Base-by-base conservation (phyloP, 1,284 basidiomycete genomes). In the Cerioporus squamosus region DNA sequence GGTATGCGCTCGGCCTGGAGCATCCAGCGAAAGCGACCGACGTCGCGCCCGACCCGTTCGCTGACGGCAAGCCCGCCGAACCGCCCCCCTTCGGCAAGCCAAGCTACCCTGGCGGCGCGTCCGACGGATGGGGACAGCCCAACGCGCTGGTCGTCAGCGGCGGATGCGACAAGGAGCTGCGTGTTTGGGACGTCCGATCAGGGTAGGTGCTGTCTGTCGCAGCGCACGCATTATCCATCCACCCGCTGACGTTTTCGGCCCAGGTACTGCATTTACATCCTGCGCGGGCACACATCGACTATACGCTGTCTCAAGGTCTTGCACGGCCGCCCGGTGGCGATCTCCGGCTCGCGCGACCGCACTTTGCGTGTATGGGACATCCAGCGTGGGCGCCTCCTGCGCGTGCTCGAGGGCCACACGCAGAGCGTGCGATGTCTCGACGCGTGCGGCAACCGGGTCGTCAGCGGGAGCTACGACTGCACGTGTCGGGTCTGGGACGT, bases 321-420 rank as follows among this genome's bases (percentile, higher is more conserved):
- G 42, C 90, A 96, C 68, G 88, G 90, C 43, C 83, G 93, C 5
- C 95, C 97, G 0, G 83, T 97, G 48, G 94, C 94, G 2, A 86
- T 98, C 22, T 92, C 94, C 0, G 97, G 95, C 50, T 94, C 94
- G 40, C 83, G 97, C 17, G 95, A 98, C 68, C 80, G 83, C 22
- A 95, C 93, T 1, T 71, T 98, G 52, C 84, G 95, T 0, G 93
- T 98, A 1, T 99, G 97, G 97, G 93, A 99, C 72, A 84, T 99
- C 50, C 90, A 93, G 71, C 82, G 79, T 8, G 97, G 97, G 0
- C 75, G 77, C 31, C 75, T 85, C 49, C 70, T 95, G 26, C 85
- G 90, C 44, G 79, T 89, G 15, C 79, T 98, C 20, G 76, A 79
- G 22, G 97, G 97, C 0, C 97, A 99, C 73, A 79, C 82, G 40